Evolutionary conservation across 2,329 filamentous ascomycete species (phyloP).

Genomic region (Diaporthe aspalathi): DNA sequence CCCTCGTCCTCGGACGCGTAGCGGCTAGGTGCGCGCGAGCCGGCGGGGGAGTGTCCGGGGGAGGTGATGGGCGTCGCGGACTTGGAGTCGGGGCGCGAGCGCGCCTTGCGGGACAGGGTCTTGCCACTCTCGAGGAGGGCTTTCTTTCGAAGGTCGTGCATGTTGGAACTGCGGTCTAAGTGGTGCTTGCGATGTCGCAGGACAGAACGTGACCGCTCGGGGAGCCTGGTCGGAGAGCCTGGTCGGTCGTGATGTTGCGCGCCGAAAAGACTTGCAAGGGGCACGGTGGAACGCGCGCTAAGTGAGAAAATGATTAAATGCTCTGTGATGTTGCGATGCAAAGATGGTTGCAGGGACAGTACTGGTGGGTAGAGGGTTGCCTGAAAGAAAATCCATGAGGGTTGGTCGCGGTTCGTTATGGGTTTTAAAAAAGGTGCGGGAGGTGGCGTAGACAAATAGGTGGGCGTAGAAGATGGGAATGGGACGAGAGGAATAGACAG

Average conservation of each 20-base stretch:
- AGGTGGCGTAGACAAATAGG: constrained; percentile 25
- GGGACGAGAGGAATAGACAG: not conserved
- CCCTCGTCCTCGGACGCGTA: constrained; percentile 73
- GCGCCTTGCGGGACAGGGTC: constrained; percentile 76
- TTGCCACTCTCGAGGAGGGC: constrained; percentile 77
- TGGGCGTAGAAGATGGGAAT: constrained; percentile 2
- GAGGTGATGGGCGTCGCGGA: constrained; percentile 69
- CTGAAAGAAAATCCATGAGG: constrained; percentile 45
- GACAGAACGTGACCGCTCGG: too few species aligned
- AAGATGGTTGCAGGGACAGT: constrained; percentile 21
- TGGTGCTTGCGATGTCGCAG: not conserved
- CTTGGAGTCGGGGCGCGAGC: constrained; percentile 64
- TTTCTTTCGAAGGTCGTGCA: constrained; percentile 76
- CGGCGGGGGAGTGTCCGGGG: constrained; percentile 66
- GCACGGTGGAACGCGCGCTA: constrained; percentile 18
- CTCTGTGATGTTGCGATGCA: constrained; percentile 36
- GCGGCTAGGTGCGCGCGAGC: constrained; percentile 70
- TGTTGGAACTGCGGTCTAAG: constrained; percentile 47
- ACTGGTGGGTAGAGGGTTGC: constrained; percentile 33
- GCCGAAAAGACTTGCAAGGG: not conserved
- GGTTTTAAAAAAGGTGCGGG: constrained; percentile 4
- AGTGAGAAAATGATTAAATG: constrained; percentile 35
- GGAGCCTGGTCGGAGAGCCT: not conserved
- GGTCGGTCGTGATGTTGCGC: not conserved
- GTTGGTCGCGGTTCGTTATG: not conserved